Evolutionary conservation across 805 yeast species (phyloP), one percentile per base, ranked within the genome.

Genomic region (Ogataea pignaliae): DNA sequence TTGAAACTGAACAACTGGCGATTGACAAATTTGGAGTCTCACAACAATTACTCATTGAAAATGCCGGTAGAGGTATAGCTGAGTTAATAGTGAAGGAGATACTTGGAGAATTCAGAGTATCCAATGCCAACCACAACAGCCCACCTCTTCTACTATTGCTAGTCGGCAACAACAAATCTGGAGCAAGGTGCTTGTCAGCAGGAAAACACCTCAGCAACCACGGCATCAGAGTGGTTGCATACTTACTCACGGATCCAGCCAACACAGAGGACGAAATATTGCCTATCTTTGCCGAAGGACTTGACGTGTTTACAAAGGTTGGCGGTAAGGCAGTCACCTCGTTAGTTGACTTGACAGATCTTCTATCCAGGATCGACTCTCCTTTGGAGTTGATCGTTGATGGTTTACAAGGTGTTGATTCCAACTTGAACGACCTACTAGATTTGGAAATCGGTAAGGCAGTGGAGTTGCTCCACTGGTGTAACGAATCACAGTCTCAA

Each of bases 371-470:
- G 44, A 65, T 81, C 34, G 85, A 83, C 37, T 75, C 87, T 2
- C 93, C 95, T 0, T 79, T 86, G 13, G 96, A 88, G 58, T 69
- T 89, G 47, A 75, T 88, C 10, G 57, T 89, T 15, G 97, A 89
- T 61, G 93, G 89, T 1, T 69, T 89, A 53, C 96, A 86, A 59
- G 97, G 96, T 0, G 83, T 78, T 51, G 93, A 87, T 53, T 76
- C 79, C 18, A 84, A 77, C 43, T 63, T 86, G 41, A 73, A 74
- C 29, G 93, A 85, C 59, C 61, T 83, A 34, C 69, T 65, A 40
- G 72, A 65, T 13, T 62, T 62, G 37, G 82, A 77, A 41, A 51
- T 71, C 16, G 54, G 63, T 18, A 54, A 55, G 17, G 70, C 76
- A 10, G 57, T 60, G 28, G 64, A 69, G 30, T 61, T 87, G 15